These are phyloP conservation scores for Cystobasidium tubakii DNA, from an alignment of 768 basidiomycete species.

Conservation along the genomic window DNA sequence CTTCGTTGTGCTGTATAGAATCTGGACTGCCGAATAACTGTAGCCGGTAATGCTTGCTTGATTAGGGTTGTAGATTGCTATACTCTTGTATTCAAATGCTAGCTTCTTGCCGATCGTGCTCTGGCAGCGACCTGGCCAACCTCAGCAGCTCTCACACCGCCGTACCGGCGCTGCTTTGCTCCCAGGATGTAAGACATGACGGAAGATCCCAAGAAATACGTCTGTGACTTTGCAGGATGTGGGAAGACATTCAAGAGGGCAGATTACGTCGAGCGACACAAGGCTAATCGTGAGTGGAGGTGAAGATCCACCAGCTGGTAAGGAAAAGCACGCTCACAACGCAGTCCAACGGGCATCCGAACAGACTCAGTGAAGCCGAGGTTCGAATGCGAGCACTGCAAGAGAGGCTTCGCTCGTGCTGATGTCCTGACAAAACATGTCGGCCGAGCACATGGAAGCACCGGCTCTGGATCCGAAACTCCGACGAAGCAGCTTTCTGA, in stretches of 20 bases:
- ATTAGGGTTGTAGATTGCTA: too few species aligned
- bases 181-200: background rate
- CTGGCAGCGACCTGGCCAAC: too few species aligned
- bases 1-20: background rate
- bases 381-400: conserved; percentile 5
- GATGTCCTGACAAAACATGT: conserved; percentile 8
- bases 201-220: background rate
- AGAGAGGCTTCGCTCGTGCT: conserved; percentile 5
- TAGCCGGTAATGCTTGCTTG: too few species aligned
- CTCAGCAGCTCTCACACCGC: background rate
- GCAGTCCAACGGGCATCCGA: background rate
- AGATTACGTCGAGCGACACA: conserved; percentile 4
- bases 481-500: background rate
- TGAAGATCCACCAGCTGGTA: background rate
- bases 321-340: background rate
- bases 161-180: background rate
- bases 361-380: background rate
- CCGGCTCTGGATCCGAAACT: background rate
- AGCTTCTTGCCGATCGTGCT: background rate
- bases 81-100: too few species aligned
- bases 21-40: background rate
- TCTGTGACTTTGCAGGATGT: conserved; percentile 1
- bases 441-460: background rate
- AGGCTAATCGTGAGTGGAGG: conserved; percentile 1
- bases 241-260: conserved; percentile 8